Base-by-base conservation (phyloP, 768 basidiomycete genomes). In the Podaxis carcinomalis region DNA sequence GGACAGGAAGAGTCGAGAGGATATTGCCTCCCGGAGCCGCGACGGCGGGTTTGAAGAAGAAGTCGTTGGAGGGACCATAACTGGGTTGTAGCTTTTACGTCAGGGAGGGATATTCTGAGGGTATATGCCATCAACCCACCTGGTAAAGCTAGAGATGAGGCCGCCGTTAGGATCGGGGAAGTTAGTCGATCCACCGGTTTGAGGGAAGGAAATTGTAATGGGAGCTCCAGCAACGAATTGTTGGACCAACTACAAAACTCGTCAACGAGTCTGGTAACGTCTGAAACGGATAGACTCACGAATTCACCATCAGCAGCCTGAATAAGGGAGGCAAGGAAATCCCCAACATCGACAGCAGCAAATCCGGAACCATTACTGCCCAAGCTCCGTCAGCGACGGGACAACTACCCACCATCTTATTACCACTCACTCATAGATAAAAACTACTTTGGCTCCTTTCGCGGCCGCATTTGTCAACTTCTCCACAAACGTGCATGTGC, bases 1-100 rank as follows among this genome's bases (percentile, higher is more conserved):
- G 69, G 27, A 76, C 66, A 3, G 81, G 81, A 32, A 75, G 68
- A 1, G 81, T 81, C 0, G 79, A 80, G 25, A 82, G 65, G 52
- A 83, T 81, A 66, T 79, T 78, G 0, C 81, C 82, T 9, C 83
- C 83, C 0, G 83, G 82, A 4, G 83, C 80, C 28, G 82, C 73
- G 55, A 85, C 68, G 10, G 82, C 74, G 9, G 84, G 82, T 57
- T 83, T 83, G 76, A 82, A 81, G 73, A 73, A 79, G 63, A 85
- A 75, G 66, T 88, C 85, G 66, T 85, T 81, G 3, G 83, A 77
- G 1, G 86, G 86, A 1, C 87, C 87, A 59, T 81, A 85, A 53
- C 79, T 78, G 11, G 23, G 19, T 46, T 5, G 7, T 9, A 5
- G n/a, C 28, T 7, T 32, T 37, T 53, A 23, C 23, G 50, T 25